A percentile compares a stretch with the other conserved stretches of the same genome.
Conservation (phyloP, 129 eudicot genomes). For the Helianthus annuus region DNA sequence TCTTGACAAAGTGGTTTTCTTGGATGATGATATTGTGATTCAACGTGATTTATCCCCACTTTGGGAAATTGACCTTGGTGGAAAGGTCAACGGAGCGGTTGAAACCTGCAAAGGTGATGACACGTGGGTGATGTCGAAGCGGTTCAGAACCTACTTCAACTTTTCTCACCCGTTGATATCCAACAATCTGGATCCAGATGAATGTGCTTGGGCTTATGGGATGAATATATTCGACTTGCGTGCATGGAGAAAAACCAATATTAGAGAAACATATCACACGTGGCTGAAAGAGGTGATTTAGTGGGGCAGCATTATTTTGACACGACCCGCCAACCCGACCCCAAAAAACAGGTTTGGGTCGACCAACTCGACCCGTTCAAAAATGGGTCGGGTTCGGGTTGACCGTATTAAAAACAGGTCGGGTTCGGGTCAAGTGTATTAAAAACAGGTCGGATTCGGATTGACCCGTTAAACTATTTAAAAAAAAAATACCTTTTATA, state of each 20-base stretch:
- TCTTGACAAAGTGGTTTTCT: constrained; percentile 93
- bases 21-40: constrained; percentile 92
- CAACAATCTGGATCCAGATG: constrained; percentile 75
- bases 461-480: no score
- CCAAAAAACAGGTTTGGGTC: no score
- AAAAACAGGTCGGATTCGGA: no score
- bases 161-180: constrained; percentile 88
- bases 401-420: no score
- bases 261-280: constrained; percentile 76
- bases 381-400: no score
- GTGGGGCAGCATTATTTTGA: no score
- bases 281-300: constrained; percentile 91
- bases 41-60: constrained; percentile 91
- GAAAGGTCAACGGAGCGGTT: constrained; percentile 97
- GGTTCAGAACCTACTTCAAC: constrained; percentile 85
- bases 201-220: constrained; percentile 99
- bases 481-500: no score
- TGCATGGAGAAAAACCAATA: constrained; percentile 82
- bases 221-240: constrained; percentile 93
- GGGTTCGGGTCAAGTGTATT: no score
- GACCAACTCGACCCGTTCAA: no score
- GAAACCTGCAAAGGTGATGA: constrained; percentile 97
- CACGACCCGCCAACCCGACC: no score
- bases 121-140: constrained; percentile 95
- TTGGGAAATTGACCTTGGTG: constrained; percentile 89